Percentiles rank a stretch among this genome's conserved stretches.
These are phyloP conservation scores for Bauhinia variegata DNA, from an alignment of 306 rosid species.

Conservation along the genomic window DNA sequence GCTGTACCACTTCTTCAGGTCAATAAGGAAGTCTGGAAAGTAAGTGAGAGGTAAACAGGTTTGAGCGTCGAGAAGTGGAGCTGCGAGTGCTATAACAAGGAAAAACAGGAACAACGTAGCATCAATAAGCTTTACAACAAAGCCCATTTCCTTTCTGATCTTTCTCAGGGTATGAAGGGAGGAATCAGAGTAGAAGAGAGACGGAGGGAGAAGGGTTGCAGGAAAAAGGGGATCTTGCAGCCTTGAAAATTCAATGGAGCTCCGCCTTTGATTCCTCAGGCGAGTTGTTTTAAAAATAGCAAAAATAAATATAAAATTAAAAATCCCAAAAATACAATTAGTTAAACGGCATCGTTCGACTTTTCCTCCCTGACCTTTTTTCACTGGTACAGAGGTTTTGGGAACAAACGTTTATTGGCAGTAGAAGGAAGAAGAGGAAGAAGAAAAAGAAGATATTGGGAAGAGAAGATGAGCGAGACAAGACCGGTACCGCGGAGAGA, in stretches of 20 bases:
- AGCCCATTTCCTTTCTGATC: conserved; percentile 46
- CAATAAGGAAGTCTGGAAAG: conserved; percentile 53
- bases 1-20: conserved; percentile 52
- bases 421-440: conserved; percentile 6
- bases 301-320: no score
- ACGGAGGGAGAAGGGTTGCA: conserved; percentile 16
- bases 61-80: conserved; percentile 66
- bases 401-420: no score
- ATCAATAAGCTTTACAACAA: conserved; percentile 53
- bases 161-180: neutral
- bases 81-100: conserved; percentile 44
- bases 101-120: conserved; percentile 59
- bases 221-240: conserved; percentile 45
- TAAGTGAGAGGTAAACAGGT: conserved; percentile 46
- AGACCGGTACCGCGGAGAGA: conserved; percentile 92
- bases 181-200: no score
- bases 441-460: no score
- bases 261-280: neutral
- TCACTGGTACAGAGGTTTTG: neutral
- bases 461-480: conserved; percentile 62
- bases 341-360: neutral
- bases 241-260: conserved; percentile 5
- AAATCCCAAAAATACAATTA: no score
- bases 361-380: no score
- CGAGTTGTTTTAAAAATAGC: no score